Base-by-base conservation (phyloP, 2,329 filamentous ascomycete genomes). In the Basipetospora chlamydospora region DNA sequence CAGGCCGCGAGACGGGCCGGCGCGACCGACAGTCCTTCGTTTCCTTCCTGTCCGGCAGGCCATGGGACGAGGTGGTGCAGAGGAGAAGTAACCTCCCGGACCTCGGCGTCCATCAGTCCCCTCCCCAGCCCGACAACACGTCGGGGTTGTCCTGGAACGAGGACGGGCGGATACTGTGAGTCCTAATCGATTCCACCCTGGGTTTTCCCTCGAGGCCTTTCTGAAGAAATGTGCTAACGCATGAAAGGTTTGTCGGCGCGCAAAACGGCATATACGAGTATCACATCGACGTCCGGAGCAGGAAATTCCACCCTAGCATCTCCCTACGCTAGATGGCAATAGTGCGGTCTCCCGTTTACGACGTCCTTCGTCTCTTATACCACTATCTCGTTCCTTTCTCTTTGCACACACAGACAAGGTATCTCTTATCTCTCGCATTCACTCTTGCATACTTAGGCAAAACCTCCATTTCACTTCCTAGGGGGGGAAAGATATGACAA, bases 261-360 rank as follows among this genome's bases (percentile, higher is more conserved):
- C 76, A 83, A 49, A 75, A 82, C 45, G 81, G 81, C 39, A 78
- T 87, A 37, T 83, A 83, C 48, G 79, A 86, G 56, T 73, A 83
- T 46, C 68, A 66, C 23, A 66, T 87, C 44, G 76, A 84, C 49
- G 47, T 76, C 13, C 63, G 70, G 33, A 64, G 60, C 39, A 65
- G 81, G 41, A 80, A 74, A 53, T 57, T 66, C 22, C 68, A 64
- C 43, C 70, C 74, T 2, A 69, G 66, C 43, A 56, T 74, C 43
- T 59, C 60, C 29, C 57, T 71, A 52, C 63, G 67, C 41, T 77
- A 46, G 22, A n/a, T n/a, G n/a, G n/a, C n/a, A n/a, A n/a, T 33
- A 9, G 38, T 43, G 38, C 28, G 39, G 20, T 41, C 20, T n/a
- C 11, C 20, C 26, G 16, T 6, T 15, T 11, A 13, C 12, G 11